Base-by-base conservation (phyloP, 2,329 filamentous ascomycete genomes). In the Knoxdaviesia proteae region DNA sequence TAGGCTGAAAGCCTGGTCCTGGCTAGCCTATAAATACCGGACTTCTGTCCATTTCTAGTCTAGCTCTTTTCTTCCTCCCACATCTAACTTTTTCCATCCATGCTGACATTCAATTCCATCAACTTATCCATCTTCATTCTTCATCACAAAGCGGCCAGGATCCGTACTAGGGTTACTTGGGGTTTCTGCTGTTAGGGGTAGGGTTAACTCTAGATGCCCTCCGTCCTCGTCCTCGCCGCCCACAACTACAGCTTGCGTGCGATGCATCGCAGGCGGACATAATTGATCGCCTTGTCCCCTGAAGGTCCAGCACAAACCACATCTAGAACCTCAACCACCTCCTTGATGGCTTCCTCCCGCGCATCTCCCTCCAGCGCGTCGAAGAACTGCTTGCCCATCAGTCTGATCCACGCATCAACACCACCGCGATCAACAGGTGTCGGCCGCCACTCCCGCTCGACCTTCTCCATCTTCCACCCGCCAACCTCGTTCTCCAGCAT, bases 361-460 rank as follows among this genome's bases (percentile, higher is more conserved):
- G 62, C 57, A 39, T 51, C 55, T 32, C 58, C 61, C 33, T 58
- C 60, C 6, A 80, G 53, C 2, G 57, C 61, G 47, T 77, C 70
- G 44, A 82, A 59, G 40, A 77, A 67, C 47, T 61, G 57, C 47
- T 65, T 69, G 2, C 68, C 75, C 65, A 82, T 77, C 46, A 82
- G 54, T 49, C 69, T 59, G 31, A 80, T 59, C 77, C 78, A 83
- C 1, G 74, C 77, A 43, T 71, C 68, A 7, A 82, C 58, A 0
- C 77, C 77, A 3, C 71, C 72, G 46, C 56, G 58, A 46, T 68
- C 70, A n/a, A 65, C 62, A 29, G 58, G 61, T 31, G 77, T 83
- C 31, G 76, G 74, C 42, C 79, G 58, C 60, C 76, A 80, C 58
- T 80, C 75, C 20, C 64, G 54, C 60, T 84, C 77, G 0, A 68